Base-by-base conservation (phyloP, 1,284 basidiomycete genomes). In the Melampsora americana region DNA sequence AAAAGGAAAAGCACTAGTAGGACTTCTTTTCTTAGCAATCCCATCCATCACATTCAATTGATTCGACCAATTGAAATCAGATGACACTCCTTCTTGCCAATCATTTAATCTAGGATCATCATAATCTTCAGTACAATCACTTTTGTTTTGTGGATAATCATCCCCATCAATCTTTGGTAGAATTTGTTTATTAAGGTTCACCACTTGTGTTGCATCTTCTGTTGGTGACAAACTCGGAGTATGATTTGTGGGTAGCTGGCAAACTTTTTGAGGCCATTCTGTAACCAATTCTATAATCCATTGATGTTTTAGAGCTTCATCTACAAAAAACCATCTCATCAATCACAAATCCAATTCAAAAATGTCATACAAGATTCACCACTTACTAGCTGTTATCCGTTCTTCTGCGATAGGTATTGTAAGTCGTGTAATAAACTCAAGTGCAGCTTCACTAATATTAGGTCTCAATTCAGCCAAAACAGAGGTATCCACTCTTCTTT, bases 391-490 rank as follows among this genome's bases (percentile, higher is more conserved):
- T 1, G 7, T 59, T 18, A 59, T 23, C 53, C 53, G 9, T 59
- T 59, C 28, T 23, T 28, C 23, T 5, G 53, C 23, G 6, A 23
- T 28, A 23, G n/a, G n/a, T 59, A n/a, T n/a, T 7, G 53, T 59
- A 5, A 59, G 28, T 23, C 53, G 28, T 59, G n/a, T 59, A n/a
- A 59, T 59, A 14, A 59, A 59, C 6, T 59, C 53, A n/a, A 59
- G 28, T 23, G 53, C 53, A 59, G 53, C 53, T 59, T 59, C 23
- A 59, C 23, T 59, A n/a, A 59, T 59, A 14, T 59, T 59, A n/a
- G 53, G 53, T 59, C 12, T 59, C 28, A 59, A 14, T 28, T 11
- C 28, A 59, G 53, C 5, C 12, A 59, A 59, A 28, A 59, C 53
- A 23, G 28, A 28, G 1, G 53, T 59, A 59, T 59, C 53, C 7